Evolutionary conservation across 2,329 filamentous ascomycete species (phyloP), one percentile per base, ranked within the genome.

Genomic region (Cladosporium sp.): DNA sequence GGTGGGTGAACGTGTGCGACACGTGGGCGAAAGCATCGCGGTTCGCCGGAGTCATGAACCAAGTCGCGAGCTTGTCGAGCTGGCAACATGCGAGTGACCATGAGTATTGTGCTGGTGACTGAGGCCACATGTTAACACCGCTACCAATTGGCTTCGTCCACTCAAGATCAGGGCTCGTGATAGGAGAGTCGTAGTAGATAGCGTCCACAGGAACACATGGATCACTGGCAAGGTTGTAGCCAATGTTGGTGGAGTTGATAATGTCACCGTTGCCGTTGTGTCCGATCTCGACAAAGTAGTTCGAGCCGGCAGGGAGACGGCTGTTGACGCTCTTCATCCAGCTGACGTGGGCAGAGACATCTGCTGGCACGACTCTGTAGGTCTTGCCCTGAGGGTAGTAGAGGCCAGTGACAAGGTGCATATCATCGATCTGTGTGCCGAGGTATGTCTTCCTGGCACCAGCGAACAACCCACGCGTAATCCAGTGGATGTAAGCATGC

Each of bases 1-100:
- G 78, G 68, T 88, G 87, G 2, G 85, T 85, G 74, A 88, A 88
- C 0, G 87, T 88, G 75, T 89, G 87, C 1, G 86, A 87, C n/a
- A 89, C 77, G 62, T 86, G 83, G 8, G 81, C 83, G 73, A 86
- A 88, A 12, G 78, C 76, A 73, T 88, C 81, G 26, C 80, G 79
- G 72, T 88, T 87, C 3, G 68, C 68, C 10, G 78, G 63, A n/a
- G 73, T 82, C 30, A 79, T 75, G 76, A 86, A 87, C 85, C 85
- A 89, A n/a, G 77, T 72, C 52, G 83, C 77, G 11, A 88, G 78
- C 3, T 76, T 69, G 72, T 88, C 86, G 0, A 83, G 73, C 67
- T 82, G 72, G 21, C 80, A 81, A 73, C 87, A 88, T 12, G 74
- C 71, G 7, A 77, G 70, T n/a, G 76, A 80, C 84, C 84, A 87